A percentile compares a stretch with the other conserved stretches of the same genome.
These are phyloP conservation scores for Lactarius psammicola DNA, from an alignment of 768 basidiomycete species.

Conservation along the genomic window DNA sequence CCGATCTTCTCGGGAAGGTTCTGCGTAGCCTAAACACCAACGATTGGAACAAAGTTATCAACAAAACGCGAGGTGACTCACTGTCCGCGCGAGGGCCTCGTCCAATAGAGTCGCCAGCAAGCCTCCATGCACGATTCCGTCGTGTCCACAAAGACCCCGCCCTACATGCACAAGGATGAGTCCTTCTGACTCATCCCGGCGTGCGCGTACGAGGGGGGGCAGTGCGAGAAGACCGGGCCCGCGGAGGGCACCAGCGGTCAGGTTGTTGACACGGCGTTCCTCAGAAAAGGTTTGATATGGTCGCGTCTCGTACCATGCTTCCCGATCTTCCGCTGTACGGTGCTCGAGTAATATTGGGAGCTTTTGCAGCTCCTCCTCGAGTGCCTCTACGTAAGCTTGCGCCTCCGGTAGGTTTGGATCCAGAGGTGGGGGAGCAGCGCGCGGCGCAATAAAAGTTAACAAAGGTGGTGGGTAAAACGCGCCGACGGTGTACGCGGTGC, in stretches of 20 bases:
- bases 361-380: conserved; percentile 69
- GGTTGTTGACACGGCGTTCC: conserved; percentile 72
- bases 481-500: conserved; percentile 49
- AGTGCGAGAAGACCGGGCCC: conserved; percentile 87
- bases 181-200: conserved; percentile 72
- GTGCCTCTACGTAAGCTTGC: conserved; percentile 49
- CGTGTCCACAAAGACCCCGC: conserved; percentile 84
- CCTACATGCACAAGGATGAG: conserved; percentile 78
- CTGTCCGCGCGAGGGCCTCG: conserved; percentile 78
- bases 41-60: conserved; percentile 6
- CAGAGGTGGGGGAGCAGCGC: conserved; percentile 71
- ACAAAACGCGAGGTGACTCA: conserved; percentile 39
- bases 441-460: conserved; percentile 69
- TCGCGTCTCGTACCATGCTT: conserved; percentile 73
- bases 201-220: conserved; percentile 70
- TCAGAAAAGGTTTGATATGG: conserved; percentile 72
- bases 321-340: conserved; percentile 48
- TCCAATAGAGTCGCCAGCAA: conserved; percentile 88
- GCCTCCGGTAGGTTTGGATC: conserved; percentile 58
- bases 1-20: conserved; percentile 88
- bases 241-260: conserved; percentile 81
- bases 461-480: conserved; percentile 69
- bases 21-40: conserved; percentile 60
- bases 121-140: conserved; percentile 94
- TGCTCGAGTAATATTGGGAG: conserved; percentile 58